Base-by-base conservation (phyloP, 2,329 filamentous ascomycete species). In the Pseudogymnoascus sp. region DNA sequence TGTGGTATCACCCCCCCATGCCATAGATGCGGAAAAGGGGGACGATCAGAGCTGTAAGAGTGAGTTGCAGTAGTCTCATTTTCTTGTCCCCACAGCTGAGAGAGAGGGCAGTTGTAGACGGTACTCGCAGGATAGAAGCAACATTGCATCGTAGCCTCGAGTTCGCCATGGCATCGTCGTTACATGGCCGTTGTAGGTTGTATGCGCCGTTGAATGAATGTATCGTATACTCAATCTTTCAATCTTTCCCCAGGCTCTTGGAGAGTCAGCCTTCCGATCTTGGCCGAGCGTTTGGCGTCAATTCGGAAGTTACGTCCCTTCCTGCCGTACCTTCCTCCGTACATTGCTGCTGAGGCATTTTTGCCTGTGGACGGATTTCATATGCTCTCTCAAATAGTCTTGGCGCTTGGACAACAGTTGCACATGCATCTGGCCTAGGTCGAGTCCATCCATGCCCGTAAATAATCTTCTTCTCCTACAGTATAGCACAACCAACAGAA, bases 281-380 rank as follows among this genome's bases (percentile, higher is more conserved):
- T 53, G 46, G 46, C 46, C 46, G 46, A 23, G 46, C 46, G 46
- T 53, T 53, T 53, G 46, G 46, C 23, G 46, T 53, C 43, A 49
- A 49, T 49, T 49, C 43, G 43, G 43, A 49, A 49, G 43, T 28
- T 49, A 49, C 43, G 43, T 49, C 43, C 43, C 43, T 49, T 49
- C 23, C 23, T 49, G 43, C 43, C 43, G 43, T 49, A 49, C 43
- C 43, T 28, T 49, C 14, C 42, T 25, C 14, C 43, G 43, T 28
- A 49, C 43, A 49, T 28, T 49, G 43, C 43, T 49, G 23, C 46
- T 53, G 46, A 53, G 46, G 46, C 46, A 53, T 53, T 53, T 53
- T 53, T 53, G 46, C 46, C 46, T 53, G 46, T 53, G 46, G 46
- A 53, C 14, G 23, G 25, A 53, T 53, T 53, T 53, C 14, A 49